These are phyloP conservation scores for Xylaria cubensis DNA, from an alignment of 495 filamentous ascomycete genomes.

Conservation along the genomic window DNA sequence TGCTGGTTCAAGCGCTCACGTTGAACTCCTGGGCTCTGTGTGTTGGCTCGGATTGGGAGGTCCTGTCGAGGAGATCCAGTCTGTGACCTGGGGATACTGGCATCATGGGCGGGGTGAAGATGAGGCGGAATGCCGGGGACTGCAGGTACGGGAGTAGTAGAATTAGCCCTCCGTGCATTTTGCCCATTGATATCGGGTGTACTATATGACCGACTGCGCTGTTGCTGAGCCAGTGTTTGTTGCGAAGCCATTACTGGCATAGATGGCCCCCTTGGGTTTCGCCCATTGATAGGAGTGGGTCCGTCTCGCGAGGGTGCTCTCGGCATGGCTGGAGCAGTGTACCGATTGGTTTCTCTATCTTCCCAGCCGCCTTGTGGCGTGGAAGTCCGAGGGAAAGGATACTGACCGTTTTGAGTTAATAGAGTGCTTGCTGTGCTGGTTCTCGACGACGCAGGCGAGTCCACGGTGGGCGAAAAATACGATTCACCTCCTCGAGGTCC, in stretches of 20 bases:
- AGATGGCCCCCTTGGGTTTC: constrained; percentile 77
- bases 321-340: constrained; percentile 85
- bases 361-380: constrained; percentile 67
- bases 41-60: constrained; percentile 57
- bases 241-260: constrained; percentile 75
- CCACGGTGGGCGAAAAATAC: constrained; percentile 88
- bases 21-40: constrained; percentile 59
- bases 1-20: constrained; percentile 47
- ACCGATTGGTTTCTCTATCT: constrained; percentile 75
- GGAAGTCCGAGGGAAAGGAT: constrained; percentile 78
- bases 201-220: constrained; percentile 66
- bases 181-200: constrained; percentile 67
- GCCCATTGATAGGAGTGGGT: constrained; percentile 65
- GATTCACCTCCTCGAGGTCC: constrained; percentile 67
- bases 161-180: constrained; percentile 41
- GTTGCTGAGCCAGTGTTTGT: constrained; percentile 61
- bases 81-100: constrained; percentile 59
- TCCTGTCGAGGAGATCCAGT: constrained; percentile 61
- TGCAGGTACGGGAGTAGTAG: constrained; percentile 51
- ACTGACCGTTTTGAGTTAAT: constrained; percentile 68
- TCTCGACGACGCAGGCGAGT: constrained; percentile 82
- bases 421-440: constrained; percentile 67
- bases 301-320: constrained; percentile 82
- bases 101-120: constrained; percentile 61
- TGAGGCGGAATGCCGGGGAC: constrained; percentile 65